phyloP scores from a whole-genome alignment of 768 basidiomycete species.

The Infundibulicybe gibba region DNA sequence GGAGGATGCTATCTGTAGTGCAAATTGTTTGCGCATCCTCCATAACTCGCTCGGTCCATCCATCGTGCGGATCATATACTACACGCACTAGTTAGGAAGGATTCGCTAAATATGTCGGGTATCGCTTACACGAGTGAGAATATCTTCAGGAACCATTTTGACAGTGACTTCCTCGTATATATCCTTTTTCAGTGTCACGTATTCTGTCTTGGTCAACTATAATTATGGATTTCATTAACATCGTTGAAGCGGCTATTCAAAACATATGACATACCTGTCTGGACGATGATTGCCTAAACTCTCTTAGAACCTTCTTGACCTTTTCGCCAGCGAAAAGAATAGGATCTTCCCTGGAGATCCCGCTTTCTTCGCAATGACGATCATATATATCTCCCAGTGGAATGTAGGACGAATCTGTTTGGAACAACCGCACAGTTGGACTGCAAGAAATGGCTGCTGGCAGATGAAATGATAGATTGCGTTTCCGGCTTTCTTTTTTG shows the following conservation, averaged over 20 bases:
- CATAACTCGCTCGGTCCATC: constrained; percentile 80
- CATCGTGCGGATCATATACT: constrained; percentile 95
- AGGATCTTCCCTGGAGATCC: constrained; percentile 84
- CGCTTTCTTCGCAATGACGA: constrained; percentile 70
- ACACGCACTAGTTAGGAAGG: background rate
- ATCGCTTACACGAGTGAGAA: constrained; percentile 71
- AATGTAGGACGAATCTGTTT: constrained; percentile 89
- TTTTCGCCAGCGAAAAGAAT: constrained; percentile 85
- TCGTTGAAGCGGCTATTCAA: too few species aligned
- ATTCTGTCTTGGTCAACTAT: constrained; percentile 63
- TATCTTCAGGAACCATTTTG: constrained; percentile 88
- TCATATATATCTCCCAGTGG: constrained; percentile 94
- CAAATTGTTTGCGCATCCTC: constrained; percentile 97
- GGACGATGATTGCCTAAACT: constrained; percentile 47
- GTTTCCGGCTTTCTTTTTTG: constrained; percentile 90
- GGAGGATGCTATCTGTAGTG: constrained; percentile 80
- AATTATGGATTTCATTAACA: background rate
- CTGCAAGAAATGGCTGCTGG: constrained; percentile 85
- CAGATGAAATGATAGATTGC: constrained; percentile 88
- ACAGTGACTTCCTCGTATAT: constrained; percentile 81
- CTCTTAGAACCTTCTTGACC: constrained; percentile 63
- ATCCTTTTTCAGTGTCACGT: constrained; percentile 72
- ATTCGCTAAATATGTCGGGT: constrained; percentile 1
- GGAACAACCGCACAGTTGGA: constrained; percentile 79
- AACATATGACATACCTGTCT: constrained; percentile 33